A percentile compares a stretch with the other conserved stretches of the same genome.
These are phyloP conservation scores for Ogataea salicorniae DNA, from an alignment of 805 yeast genomes.

Conservation along the genomic window DNA sequence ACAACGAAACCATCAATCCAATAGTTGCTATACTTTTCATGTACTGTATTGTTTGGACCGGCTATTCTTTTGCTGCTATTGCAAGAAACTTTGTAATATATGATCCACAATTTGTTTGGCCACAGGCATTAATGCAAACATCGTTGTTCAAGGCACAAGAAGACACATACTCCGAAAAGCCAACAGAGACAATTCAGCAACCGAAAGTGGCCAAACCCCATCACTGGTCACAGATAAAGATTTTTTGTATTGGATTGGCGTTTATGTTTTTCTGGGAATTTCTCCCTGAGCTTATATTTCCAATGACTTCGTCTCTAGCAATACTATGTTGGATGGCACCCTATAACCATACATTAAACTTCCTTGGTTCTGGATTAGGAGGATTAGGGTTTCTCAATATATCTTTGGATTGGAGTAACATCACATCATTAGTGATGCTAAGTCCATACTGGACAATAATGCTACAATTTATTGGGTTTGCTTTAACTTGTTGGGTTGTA, in stretches of 20 bases:
- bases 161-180: conserved; percentile 3
- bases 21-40: conserved; percentile 39
- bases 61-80: conserved; percentile 49
- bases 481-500: conserved; percentile 42
- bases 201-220: conserved; percentile 8
- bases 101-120: conserved; percentile 48
- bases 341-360: conserved; percentile 33
- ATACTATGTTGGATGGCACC: conserved; percentile 48
- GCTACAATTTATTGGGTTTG: conserved; percentile 43
- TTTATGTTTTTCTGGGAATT: conserved; percentile 42
- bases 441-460: conserved; percentile 49
- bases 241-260: conserved; percentile 33
- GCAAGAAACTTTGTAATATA: conserved; percentile 41
- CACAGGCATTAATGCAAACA: conserved; percentile 49
- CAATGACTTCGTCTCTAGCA: conserved; percentile 45
- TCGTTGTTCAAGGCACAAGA: conserved; percentile 33
- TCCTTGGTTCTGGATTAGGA: conserved; percentile 48
- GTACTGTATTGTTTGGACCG: conserved; percentile 49
- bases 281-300: conserved; percentile 44
- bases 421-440: conserved; percentile 44
- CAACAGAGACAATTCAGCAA: conserved; percentile 7
- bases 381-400: conserved; percentile 47
- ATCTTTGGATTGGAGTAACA: conserved; percentile 49
- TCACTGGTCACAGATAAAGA: conserved; percentile 25
- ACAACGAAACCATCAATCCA: conserved; percentile 33